Percentiles rank a stretch among this genome's conserved stretches.
Conservation (phyloP, 2,329 filamentous ascomycete species). For the Penicillium sp. region DNA sequence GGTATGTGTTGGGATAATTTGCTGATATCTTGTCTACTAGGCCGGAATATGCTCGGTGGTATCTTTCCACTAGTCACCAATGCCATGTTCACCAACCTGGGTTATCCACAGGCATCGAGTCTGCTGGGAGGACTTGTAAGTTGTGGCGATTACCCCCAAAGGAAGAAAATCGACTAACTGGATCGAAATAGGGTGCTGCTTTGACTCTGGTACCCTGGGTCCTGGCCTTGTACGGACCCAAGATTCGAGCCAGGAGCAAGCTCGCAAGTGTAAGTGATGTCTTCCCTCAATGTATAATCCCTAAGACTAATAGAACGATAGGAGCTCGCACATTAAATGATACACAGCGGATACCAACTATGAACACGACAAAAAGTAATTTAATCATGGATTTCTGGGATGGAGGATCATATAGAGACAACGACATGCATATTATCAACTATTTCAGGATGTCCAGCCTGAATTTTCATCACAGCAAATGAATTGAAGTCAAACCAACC, state of each 20-base stretch:
- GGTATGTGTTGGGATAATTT: not conserved
- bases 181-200: slow-evolving; percentile 44
- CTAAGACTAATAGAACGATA: slow-evolving; percentile 7
- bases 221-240: slow-evolving; percentile 73
- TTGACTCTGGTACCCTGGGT: slow-evolving; percentile 87
- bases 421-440: slow-evolving; percentile 4
- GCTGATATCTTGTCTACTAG: slow-evolving; percentile 18
- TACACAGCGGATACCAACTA: not conserved
- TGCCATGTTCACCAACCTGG: slow-evolving; percentile 70
- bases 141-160: not conserved
- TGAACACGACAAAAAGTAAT: slow-evolving; percentile 1
- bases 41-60: slow-evolving; percentile 76
- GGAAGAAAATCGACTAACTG: slow-evolving; percentile 5
- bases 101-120: slow-evolving; percentile 68
- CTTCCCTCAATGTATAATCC: too few relatives aligned
- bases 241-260: slow-evolving; percentile 71
- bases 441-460: not conserved
- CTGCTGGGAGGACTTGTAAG: slow-evolving; percentile 71
- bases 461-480: not conserved
- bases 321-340: slow-evolving; percentile 22
- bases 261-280: slow-evolving; percentile 62
- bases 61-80: slow-evolving; percentile 75
- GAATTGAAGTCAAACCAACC: not conserved
- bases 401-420: slow-evolving; percentile 1
- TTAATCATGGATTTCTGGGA: not conserved